phyloP scores from a whole-genome alignment of 2,329 filamentous ascomycete genomes.

The Chaetomium sp. region DNA sequence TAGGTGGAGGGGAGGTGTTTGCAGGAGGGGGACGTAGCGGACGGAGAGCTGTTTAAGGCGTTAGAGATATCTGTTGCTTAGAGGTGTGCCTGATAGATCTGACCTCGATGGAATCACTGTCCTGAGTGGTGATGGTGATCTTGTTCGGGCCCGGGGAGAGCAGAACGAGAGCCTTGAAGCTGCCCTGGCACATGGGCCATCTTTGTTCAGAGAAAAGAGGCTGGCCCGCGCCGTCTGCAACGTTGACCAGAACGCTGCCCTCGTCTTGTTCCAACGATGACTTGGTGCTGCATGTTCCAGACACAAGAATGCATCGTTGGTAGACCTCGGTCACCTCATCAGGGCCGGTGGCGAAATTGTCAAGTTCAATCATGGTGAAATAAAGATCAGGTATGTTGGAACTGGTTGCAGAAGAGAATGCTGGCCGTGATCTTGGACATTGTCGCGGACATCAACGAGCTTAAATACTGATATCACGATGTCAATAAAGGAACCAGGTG shows the following conservation, averaged over 20 bases:
- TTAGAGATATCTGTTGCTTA: not conserved
- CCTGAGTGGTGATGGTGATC: conserved; percentile 1
- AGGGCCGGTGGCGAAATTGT: conserved; percentile 7
- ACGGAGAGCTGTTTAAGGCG: conserved; percentile 11
- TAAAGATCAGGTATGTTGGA: not conserved
- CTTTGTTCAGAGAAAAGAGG: conserved; percentile 15
- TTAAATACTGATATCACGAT: not conserved
- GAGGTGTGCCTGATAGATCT: not conserved
- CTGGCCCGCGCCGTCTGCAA: not conserved
- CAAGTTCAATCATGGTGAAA: conserved; percentile 8
- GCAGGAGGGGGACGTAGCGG: conserved; percentile 49
- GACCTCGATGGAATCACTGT: conserved; percentile 5
- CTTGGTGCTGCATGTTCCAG: conserved; percentile 3
- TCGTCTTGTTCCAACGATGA: not conserved
- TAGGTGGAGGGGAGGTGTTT: conserved; percentile 60
- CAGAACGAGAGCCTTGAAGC: conserved; percentile 21
- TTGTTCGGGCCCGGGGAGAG: conserved; percentile 17
- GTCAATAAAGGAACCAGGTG: not conserved
- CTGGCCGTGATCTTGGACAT: not conserved
- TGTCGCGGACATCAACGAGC: not conserved
- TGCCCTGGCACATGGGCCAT: conserved; percentile 17
- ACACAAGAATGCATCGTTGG: conserved; percentile 14
- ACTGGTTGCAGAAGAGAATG: not conserved
- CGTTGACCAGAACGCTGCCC: conserved; percentile 2
- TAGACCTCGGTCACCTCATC: conserved; percentile 11